Percentiles rank a stretch among this genome's conserved stretches.
Conservation (phyloP, 2,329 filamentous ascomycete genomes). For the Botryosphaeria agaves region DNA sequence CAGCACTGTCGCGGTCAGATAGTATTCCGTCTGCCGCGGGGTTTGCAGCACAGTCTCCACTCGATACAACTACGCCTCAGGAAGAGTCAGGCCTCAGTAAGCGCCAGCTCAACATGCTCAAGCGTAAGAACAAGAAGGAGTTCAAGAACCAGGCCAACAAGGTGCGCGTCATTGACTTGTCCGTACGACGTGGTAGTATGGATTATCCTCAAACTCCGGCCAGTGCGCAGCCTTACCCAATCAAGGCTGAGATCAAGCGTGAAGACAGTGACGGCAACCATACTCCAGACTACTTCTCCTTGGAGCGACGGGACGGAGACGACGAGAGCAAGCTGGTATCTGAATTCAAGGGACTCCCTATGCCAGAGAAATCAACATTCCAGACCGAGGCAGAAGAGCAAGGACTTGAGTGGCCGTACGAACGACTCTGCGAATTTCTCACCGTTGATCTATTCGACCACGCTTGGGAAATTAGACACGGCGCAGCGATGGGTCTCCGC, state of each 20-base stretch:
- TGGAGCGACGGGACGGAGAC: slow-evolving; percentile 67
- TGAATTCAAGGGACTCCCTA: slow-evolving; percentile 76
- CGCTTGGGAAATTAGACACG: slow-evolving; percentile 90
- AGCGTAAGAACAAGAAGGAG: slow-evolving; percentile 83
- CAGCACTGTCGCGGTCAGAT: slow-evolving; percentile 25
- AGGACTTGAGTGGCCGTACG: slow-evolving; percentile 82
- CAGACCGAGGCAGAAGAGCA: slow-evolving; percentile 61
- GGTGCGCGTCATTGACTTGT: slow-evolving; percentile 75
- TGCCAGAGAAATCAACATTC: slow-evolving; percentile 73
- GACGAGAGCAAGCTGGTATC: slow-evolving; percentile 86
- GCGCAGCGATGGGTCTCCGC: slow-evolving; percentile 84
- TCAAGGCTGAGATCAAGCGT: slow-evolving; percentile 42
- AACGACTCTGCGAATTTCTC: slow-evolving; percentile 83
- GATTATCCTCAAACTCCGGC: slow-evolving; percentile 38
- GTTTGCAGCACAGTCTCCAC: slow-evolving; percentile 27
- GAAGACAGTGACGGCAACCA: slow-evolving; percentile 36
- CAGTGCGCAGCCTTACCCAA: slow-evolving; percentile 33
- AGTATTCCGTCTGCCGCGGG: slow-evolving; percentile 24
- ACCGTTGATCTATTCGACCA: slow-evolving; percentile 87
- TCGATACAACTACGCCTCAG: slow-evolving; percentile 24
- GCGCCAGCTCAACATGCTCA: slow-evolving; percentile 83
- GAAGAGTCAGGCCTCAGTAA: slow-evolving; percentile 70
- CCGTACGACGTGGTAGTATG: slow-evolving; percentile 44
- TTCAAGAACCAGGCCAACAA: slow-evolving; percentile 82
- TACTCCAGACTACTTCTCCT: slow-evolving; percentile 63